Base-by-base conservation (phyloP, 306 rosid species). In the Dicorynia guianensis region DNA sequence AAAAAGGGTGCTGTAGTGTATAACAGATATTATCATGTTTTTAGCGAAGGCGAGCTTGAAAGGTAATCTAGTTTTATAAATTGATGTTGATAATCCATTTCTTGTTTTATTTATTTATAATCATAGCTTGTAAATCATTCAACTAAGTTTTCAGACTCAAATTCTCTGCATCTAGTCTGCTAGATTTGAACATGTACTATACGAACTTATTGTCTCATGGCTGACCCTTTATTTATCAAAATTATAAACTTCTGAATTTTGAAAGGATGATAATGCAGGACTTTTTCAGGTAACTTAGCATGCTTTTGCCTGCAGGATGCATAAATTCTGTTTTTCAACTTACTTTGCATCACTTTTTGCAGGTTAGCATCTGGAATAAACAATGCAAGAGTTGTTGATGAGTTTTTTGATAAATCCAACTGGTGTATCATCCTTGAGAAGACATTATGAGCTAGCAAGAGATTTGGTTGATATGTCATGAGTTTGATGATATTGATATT, bases 1-100 rank as follows among this genome's bases (percentile, higher is more conserved):
- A 89, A 80, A 76, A 95, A 92, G 85, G 89, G 93, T 63, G 87
- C 96, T 56, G 92, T 92, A 35, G 97, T 95, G 74, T 90, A 87
- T 83, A 92, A 90, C 75, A 81, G 97, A 85, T 92, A 95, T 79
- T 95, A 95, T 86, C 99, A 92, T 84, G 97, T 92, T 84, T 95
- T 95, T 50, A 87, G 92, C 49, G 86, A 92, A 82, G 99, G 97
- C 73, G 96, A 95, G 85, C 99, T 95, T 83, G 96, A 92, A 89
- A 89, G 99, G 99, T 95, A 86, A 80, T 50, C 4, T 33, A 15
- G 30, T 46, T 4, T 78, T 20, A 12, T 8, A 65, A 58, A 79
- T 50, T 47, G 7, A 38, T 61, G 49, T 53, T 56, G 47, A 14
- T n/a, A 59, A 17, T 25, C 50, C 14, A 17, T 62, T 75, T 55